Percentiles rank a stretch among this genome's conserved stretches.
These are phyloP conservation scores for Achaetomiella virescens DNA, from an alignment of 495 filamentous ascomycete species.

Conservation along the genomic window DNA sequence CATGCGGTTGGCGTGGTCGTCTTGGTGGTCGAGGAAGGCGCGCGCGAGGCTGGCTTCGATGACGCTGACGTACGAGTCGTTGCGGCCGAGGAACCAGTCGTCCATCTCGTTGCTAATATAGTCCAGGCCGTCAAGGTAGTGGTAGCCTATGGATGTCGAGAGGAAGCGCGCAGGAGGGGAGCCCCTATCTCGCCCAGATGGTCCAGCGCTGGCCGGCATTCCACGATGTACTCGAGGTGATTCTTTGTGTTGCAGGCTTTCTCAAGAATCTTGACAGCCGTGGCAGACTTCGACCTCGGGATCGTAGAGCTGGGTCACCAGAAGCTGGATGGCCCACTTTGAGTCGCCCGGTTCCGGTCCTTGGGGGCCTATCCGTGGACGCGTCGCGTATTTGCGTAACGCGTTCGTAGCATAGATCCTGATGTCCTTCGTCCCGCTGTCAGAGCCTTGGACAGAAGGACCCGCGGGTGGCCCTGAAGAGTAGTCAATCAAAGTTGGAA, in stretches of 20 bases:
- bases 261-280: conserved; percentile 92
- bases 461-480: conserved; percentile 75
- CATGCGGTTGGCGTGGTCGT: conserved; percentile 45
- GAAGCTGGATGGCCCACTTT: conserved; percentile 91
- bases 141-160: conserved; percentile 92
- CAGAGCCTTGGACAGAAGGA: conserved; percentile 86
- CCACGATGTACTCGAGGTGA: conserved; percentile 89
- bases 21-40: conserved; percentile 66
- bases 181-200: conserved; percentile 96
- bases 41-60: conserved; percentile 93
- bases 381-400: conserved; percentile 72
- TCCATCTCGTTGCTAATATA: conserved; percentile 99
- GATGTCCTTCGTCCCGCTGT: conserved; percentile 89
- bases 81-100: conserved; percentile 94
- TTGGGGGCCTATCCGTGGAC: conserved; percentile 31
- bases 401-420: conserved; percentile 79
- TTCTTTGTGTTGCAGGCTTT: conserved; percentile 90
- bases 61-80: conserved; percentile 89
- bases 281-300: conserved; percentile 94
- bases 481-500: conserved; percentile 87
- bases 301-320: conserved; percentile 97
- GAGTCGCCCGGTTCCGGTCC: conserved; percentile 45
- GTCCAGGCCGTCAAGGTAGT: conserved; percentile 93
- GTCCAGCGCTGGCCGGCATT: conserved; percentile 91
- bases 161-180: conserved; percentile 82